These are phyloP conservation scores for Tetracentron sinense DNA, from an alignment of 164 flowering plant genomes.

Conservation along the genomic window DNA sequence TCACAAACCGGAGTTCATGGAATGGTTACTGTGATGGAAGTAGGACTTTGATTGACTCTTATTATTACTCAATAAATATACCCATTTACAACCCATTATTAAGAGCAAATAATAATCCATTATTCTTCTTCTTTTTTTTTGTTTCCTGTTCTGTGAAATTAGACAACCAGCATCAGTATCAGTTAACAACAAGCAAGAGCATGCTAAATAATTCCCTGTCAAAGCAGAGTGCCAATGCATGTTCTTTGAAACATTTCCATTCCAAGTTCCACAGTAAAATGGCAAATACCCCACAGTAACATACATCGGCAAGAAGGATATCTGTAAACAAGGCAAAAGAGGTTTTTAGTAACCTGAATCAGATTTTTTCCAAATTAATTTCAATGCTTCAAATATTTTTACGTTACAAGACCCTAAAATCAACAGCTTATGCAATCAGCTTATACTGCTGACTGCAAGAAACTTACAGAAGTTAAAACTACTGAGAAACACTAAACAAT, in stretches of 20 bases:
- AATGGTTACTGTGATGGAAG: too few species aligned
- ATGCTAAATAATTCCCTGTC: not conserved
- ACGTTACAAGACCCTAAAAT: too few species aligned
- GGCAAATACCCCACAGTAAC: not conserved
- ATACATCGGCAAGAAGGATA: not conserved
- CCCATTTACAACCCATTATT: not conserved
- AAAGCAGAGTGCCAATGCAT: not conserved
- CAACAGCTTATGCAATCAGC: too few species aligned
- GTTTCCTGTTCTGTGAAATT: not conserved
- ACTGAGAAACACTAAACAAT: too few species aligned
- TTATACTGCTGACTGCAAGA: too few species aligned
- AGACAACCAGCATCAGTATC: not conserved
- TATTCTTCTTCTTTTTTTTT: too few species aligned
- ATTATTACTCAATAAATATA: too few species aligned
- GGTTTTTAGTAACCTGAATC: not conserved
- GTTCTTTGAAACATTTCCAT: slow-evolving; percentile 1
- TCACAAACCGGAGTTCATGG: too few species aligned
- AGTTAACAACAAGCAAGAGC: not conserved
- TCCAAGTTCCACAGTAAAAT: not conserved
- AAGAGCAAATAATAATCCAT: not conserved
- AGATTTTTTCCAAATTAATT: not conserved
- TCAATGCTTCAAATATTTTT: not conserved
- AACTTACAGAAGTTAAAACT: too few species aligned
- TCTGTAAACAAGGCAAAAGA: not conserved
- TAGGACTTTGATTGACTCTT: too few species aligned